Conservation (phyloP, 495 filamentous ascomycete genomes). For the Penicillium cataractarum region DNA sequence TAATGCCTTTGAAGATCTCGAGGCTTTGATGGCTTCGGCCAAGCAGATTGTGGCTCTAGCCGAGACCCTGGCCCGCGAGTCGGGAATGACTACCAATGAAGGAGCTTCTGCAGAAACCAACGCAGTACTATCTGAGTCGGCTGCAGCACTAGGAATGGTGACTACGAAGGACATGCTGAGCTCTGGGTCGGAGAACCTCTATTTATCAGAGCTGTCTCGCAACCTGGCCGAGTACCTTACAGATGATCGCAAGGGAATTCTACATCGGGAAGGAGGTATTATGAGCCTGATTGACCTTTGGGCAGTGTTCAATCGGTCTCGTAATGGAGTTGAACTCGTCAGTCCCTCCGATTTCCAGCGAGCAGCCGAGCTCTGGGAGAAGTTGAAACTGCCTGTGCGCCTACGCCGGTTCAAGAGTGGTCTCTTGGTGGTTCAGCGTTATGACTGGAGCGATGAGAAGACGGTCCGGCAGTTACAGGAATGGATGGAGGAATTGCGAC, state of each 20-base stretch:
- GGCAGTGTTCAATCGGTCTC: slow-evolving; percentile 95
- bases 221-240: slow-evolving; percentile 93
- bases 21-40: slow-evolving; percentile 94
- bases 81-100: slow-evolving; percentile 57
- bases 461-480: slow-evolving; percentile 74
- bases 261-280: slow-evolving; percentile 86
- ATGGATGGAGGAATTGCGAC: slow-evolving; percentile 77
- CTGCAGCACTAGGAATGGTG: slow-evolving; percentile 81
- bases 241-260: slow-evolving; percentile 80
- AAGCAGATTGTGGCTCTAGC: slow-evolving; percentile 94
- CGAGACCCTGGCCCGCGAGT: slow-evolving; percentile 78
- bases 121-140: slow-evolving; percentile 78
- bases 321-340: slow-evolving; percentile 92
- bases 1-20: slow-evolving; percentile 93
- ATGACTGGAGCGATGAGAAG: slow-evolving; percentile 88
- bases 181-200: slow-evolving; percentile 60
- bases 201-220: slow-evolving; percentile 78
- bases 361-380: slow-evolving; percentile 86
- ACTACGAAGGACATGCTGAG: slow-evolving; percentile 91
- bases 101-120: slow-evolving; percentile 65
- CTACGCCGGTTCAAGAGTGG: slow-evolving; percentile 89
- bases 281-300: slow-evolving; percentile 95
- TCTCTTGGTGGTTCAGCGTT: slow-evolving; percentile 85
- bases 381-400: slow-evolving; percentile 82
- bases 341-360: slow-evolving; percentile 91